Base-by-base conservation (phyloP, 257 asterid species). In the Plantago ovata region DNA sequence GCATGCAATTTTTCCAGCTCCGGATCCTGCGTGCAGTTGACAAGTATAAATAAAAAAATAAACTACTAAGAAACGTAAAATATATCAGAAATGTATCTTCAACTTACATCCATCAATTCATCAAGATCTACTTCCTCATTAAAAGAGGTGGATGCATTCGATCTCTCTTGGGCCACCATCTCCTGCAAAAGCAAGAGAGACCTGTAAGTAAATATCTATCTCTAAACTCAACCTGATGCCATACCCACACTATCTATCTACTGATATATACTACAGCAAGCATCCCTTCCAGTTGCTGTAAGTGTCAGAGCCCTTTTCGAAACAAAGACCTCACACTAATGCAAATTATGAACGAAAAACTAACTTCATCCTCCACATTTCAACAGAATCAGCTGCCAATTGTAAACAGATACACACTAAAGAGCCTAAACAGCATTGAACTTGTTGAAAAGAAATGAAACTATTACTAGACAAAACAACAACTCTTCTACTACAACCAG, bases 1-100 rank as follows among this genome's bases (percentile, higher is more conserved):
- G 99, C 95, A 13, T 89, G 99, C 82, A 93, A 72, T 67, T 79
- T 86, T 78, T 93, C 99, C 76, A 93, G 92, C 77, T 89, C 96
- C 24, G 99, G 99, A 72, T 93, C 97, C 96, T 93, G 77, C 0
- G 62, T 51, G 62, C 42, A 71, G 53, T 28, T 36, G 40, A 70
- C 36, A 66, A 22, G 18, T 22, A 39, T 61, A 21, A 51, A 23
- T 40, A 52, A 12, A 33, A 23, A 6, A 28, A 38, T 42, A 38
- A 61, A 12, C n/a, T 3, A 21, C 40, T 24, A 22, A 44, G 13
- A 42, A 19, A 60, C 6, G 9, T 47, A 47, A 44, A 66, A 53
- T 58, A 1, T 28, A 53, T 60, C 15, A 64, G 13, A 14, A 45
- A 60, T 65, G 42, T 33, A 62, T 22, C 16, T 43, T 66, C 64